Evolutionary conservation across 305 asterid genomes (phyloP), one percentile per base, ranked within the genome.

Genomic region (Rubia balearica): DNA sequence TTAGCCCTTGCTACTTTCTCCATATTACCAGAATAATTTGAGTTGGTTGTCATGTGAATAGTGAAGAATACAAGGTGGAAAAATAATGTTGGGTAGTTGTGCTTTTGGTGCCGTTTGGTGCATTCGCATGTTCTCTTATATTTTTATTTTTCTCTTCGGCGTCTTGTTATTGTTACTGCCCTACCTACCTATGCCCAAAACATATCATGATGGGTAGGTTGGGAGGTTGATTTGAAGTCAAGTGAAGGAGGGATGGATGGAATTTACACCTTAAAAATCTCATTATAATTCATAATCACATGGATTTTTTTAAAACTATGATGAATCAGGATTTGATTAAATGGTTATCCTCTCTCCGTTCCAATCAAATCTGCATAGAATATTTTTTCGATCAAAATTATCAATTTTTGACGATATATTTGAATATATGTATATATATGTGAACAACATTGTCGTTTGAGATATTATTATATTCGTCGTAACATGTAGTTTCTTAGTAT

Each of bases 181-280:
- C 24, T 24, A 24, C 24, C 24, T 24, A 24, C 24, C 24, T 24
- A 24, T 40, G 38, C 68, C 30, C 5, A 40, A 8, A 62, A 36
- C 5, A 16, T 12, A 57, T 55, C 38, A 57, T 30, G 48, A 61
- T 61, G 51, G 69, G 36, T 71, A 71, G 75, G 75, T 65, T 46
- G 38, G n/a, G 61, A 8, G 61, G 48, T 71, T 61, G 75, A 71
- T 71, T 71, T 33, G 69, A 71, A 71, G 69, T 49, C 43, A 63
- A 62, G 75, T 9, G 42, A 63, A 49, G 43, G 1, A 21, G n/a
- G 12, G 27, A 1, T 67, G 46, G 8, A 67, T 21, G 0, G 14
- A 67, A 67, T 22, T 27, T 46, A 67, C 22, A 65, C 46, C 56
- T 65, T 43, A 24, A 12, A 21, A 43, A 10, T 41, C 0, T n/a